phyloP scores from a whole-genome alignment of 345 rosid species.

The Nephelium lappaceum region DNA sequence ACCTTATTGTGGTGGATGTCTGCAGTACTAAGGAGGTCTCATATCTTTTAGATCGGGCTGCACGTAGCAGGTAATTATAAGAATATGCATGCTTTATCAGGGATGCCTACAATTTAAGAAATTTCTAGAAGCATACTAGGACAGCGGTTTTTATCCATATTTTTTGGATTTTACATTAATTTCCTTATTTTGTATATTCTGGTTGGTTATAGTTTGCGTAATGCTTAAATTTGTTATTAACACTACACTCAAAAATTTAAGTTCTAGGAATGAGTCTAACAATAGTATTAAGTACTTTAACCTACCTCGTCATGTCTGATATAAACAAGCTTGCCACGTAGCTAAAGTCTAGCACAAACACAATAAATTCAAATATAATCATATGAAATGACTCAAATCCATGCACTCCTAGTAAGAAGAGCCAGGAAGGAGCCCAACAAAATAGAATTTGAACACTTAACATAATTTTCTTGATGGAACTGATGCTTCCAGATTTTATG shows the following conservation, averaged over 20 bases:
- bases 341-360: not conserved
- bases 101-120: conserved; percentile 1
- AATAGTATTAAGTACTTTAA: not conserved
- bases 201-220: not conserved
- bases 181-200: not conserved
- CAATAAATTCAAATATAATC: not conserved
- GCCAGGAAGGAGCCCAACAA: not conserved
- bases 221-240: not conserved
- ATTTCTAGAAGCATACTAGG: not conserved
- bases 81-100: not conserved
- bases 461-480: not conserved
- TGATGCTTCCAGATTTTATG: conserved; percentile 1
- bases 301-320: not conserved
- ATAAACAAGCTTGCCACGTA: not conserved
- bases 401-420: not conserved
- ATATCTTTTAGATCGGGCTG: conserved; percentile 77
- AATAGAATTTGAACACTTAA: not conserved
- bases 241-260: not conserved
- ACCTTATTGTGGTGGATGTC: conserved; percentile 79
- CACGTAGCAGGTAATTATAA: conserved; percentile 67
- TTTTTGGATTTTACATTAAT: not conserved
- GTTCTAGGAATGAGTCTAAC: not conserved
- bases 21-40: conserved; percentile 69
- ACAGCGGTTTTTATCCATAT: conserved; percentile 9
- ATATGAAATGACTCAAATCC: not conserved